Conservation (phyloP, 257 asterid species). For the Solanum clarkiae region DNA sequence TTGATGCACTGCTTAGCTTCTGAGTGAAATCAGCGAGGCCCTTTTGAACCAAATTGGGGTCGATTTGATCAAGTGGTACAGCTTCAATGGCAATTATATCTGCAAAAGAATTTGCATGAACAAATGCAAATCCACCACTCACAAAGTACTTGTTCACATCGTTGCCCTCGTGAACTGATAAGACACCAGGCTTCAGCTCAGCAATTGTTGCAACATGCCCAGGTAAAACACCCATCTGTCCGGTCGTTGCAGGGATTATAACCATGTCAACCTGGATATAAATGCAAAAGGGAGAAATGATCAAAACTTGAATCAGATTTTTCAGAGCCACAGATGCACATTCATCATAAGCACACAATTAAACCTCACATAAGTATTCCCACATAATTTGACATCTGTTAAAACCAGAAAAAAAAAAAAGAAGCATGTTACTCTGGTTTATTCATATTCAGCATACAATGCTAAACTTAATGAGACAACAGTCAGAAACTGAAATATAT, state of each 20-base stretch:
- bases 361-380: neutral
- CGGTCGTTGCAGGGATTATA: slow-evolving; percentile 72
- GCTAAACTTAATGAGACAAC: neutral
- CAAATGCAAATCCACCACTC: slow-evolving; percentile 73
- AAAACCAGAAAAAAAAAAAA: neutral
- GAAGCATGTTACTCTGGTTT: neutral
- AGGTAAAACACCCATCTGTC: slow-evolving; percentile 93
- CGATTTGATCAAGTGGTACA: slow-evolving; percentile 55
- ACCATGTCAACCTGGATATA: slow-evolving; percentile 81
- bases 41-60: slow-evolving; percentile 53
- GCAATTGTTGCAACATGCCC: slow-evolving; percentile 90
- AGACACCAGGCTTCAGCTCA: slow-evolving; percentile 69
- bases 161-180: slow-evolving; percentile 69
- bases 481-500: neutral
- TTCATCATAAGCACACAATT: neutral
- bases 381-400: neutral
- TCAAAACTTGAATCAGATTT: neutral
- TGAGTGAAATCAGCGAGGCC: slow-evolving; percentile 68
- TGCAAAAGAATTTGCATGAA: slow-evolving; percentile 66
- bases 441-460: neutral
- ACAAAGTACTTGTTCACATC: slow-evolving; percentile 58
- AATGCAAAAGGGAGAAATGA: neutral
- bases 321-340: neutral
- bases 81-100: slow-evolving; percentile 76
- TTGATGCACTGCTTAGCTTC: slow-evolving; percentile 59